phyloP scores from a whole-genome alignment of 371 early-diverging fungal genomes.

The Apophysomyces sp. region DNA sequence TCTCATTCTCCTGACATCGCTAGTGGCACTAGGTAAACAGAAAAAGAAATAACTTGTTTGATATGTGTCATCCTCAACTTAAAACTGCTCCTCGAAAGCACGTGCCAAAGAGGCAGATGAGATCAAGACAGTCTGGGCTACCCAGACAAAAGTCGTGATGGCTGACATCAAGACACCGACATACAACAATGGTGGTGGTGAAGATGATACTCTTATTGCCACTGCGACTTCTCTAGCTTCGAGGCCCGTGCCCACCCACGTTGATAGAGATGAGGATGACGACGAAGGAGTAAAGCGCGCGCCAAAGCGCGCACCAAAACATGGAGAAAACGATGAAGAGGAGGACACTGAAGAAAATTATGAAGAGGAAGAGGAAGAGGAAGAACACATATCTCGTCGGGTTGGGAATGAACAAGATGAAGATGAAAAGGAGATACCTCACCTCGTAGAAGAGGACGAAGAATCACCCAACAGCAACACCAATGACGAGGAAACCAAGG shows the following conservation, averaged over 20 bases:
- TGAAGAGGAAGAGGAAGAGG: slow-evolving; percentile 7
- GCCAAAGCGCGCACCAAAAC: not conserved
- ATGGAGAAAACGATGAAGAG: slow-evolving; percentile 9
- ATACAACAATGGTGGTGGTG: not conserved
- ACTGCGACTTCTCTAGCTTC: no score
- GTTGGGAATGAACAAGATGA: not conserved
- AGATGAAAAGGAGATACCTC: not conserved
- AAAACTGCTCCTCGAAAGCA: no score
- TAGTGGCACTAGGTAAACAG: not conserved
- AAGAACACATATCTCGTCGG: not conserved
- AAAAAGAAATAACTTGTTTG: no score
- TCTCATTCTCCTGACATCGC: not conserved
- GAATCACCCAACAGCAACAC: not conserved
- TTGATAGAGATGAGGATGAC: not conserved
- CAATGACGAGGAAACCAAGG: no score
- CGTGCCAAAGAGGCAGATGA: not conserved
- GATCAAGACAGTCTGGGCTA: not conserved
- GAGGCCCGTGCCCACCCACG: no score
- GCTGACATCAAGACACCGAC: not conserved
- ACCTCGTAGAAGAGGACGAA: not conserved
- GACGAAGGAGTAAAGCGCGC: not conserved
- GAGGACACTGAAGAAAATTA: slow-evolving; percentile 15
- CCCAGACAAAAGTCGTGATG: not conserved
- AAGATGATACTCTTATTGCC: no score
- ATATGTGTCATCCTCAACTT: no score